Base-by-base conservation (phyloP, 768 basidiomycete species). In the Tremella fuciformis region DNA sequence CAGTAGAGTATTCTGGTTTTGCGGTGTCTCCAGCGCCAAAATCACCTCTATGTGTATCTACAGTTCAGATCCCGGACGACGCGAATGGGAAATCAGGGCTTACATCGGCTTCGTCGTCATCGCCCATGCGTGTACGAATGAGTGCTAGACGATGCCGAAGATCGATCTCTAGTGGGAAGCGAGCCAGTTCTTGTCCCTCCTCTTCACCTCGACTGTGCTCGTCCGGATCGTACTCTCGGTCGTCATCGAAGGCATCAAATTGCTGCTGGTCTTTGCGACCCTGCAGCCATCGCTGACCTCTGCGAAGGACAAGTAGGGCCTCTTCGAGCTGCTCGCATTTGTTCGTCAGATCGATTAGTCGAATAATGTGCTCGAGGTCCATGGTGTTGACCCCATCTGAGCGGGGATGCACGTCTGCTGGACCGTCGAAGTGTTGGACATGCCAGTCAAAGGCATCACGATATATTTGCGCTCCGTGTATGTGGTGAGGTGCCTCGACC, bases 231-330 rank as follows among this genome's bases (percentile, higher is more conserved):
- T 84, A 99, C 76, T 99, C 94, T 50, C 92, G 80, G 71, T 99
- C 94, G 71, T 99, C 93, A 26, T 83, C 83, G 54, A 85, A 83
- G 19, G 82, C 74, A 63, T 91, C 88, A 91, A 92, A 97, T 57
- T 86, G 85, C 70, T 88, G 86, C 47, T 83, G 79, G 29, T 68
- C 62, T n/a, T 78, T 79, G 29, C 94, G 80, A 0, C 90, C 89
- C 74, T 97, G 90, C n/a, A 97, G 76, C 94, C 94, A 98, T 55
- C 94, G 79, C 51, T 84, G 86, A 0, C 92, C 93, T 52, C 80
- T 80, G 48, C 87, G 82, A 51, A 94, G 85, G 0, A 84, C 82
- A 13, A 83, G 80, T 15, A 91, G 79, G 0, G 88, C 88, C 41
- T 82, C 80, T 37, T 85, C 84, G 66, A 87, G 81, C 59, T 88